phyloP scores from a whole-genome alignment of 139 green algal genomes.

The Desmodesmus armatus region DNA sequence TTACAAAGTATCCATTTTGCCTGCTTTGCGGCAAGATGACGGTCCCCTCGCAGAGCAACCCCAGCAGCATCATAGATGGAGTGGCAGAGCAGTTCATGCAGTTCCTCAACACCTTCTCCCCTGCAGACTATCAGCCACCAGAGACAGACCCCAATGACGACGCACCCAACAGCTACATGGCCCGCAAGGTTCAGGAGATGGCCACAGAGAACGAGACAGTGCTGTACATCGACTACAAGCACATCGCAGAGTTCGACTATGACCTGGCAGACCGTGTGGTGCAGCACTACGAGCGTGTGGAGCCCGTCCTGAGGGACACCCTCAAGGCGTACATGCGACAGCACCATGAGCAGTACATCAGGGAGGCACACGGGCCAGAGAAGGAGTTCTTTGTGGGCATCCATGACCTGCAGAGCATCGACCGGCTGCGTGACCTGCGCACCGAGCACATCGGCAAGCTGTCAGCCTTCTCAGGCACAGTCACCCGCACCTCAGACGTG shows the following conservation, averaged over 20 bases:
- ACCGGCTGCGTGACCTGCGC: constrained; percentile 64
- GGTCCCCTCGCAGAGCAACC: constrained; percentile 20
- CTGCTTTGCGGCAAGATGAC: too few species aligned
- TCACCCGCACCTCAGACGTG: constrained; percentile 97
- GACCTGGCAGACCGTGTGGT: constrained; percentile 67
- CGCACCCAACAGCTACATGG: constrained; percentile 17
- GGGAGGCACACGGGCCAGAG: constrained; percentile 61
- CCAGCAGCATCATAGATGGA: constrained; percentile 14
- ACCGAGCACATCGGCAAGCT: constrained; percentile 73
- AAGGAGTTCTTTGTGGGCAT: constrained; percentile 93
- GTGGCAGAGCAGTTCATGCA: constrained; percentile 42
- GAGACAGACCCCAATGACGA: constrained; percentile 4
- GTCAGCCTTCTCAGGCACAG: constrained; percentile 81
- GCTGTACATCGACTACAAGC: constrained; percentile 84
- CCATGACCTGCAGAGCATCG: constrained; percentile 72
- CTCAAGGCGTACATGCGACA: constrained; percentile 82
- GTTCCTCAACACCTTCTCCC: constrained; percentile 45
- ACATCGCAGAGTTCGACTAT: constrained; percentile 78
- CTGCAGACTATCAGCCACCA: constrained; percentile 4
- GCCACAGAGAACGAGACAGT: constrained; percentile 60
- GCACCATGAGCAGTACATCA: constrained; percentile 70
- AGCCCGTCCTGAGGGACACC: constrained; percentile 80
- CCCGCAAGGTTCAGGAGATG: constrained; percentile 33
- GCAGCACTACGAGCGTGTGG: constrained; percentile 70
- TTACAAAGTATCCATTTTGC: too few species aligned